These are phyloP conservation scores for Ogataea saltuana DNA, from an alignment of 805 yeast genomes.

Conservation along the genomic window DNA sequence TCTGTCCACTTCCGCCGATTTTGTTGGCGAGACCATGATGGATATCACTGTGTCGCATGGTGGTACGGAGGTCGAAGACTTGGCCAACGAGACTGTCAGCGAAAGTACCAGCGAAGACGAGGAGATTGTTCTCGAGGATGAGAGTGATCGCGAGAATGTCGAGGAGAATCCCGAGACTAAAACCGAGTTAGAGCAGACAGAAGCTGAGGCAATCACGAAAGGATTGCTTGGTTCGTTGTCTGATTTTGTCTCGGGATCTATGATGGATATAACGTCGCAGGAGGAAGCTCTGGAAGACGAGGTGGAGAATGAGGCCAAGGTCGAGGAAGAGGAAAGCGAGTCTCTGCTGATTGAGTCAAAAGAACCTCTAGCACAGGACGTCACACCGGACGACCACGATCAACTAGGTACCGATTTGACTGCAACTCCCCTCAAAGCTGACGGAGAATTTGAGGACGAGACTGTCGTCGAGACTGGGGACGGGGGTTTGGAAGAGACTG, in stretches of 20 bases:
- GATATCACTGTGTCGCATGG: background rate
- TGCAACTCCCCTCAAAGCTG: no score
- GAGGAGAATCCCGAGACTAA: background rate
- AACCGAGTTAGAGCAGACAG: background rate
- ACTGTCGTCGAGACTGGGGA: no score
- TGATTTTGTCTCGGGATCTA: conserved; percentile 16
- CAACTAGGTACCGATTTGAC: no score
- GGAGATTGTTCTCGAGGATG: conserved; percentile 6
- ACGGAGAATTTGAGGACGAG: no score
- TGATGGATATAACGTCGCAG: conserved; percentile 16
- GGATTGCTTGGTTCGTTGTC: conserved; percentile 7
- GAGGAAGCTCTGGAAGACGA: conserved; percentile 6
- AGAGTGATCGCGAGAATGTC: conserved; percentile 1
- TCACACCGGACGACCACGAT: no score
- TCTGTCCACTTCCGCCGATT: background rate
- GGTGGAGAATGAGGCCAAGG: background rate
- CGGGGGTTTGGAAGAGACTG: no score
- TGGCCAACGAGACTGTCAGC: background rate
- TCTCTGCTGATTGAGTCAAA: background rate
- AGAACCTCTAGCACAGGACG: no score
- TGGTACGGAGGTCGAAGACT: conserved; percentile 10
- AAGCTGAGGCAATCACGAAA: background rate
- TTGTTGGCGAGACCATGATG: conserved; percentile 3
- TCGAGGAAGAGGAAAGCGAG: background rate
- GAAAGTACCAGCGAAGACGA: conserved; percentile 12